A percentile compares a stretch with the other conserved stretches of the same genome.
These are phyloP conservation scores for Plasmodium billcollinsi DNA, from an alignment of 169 alveolate genomes.

Conservation along the genomic window DNA sequence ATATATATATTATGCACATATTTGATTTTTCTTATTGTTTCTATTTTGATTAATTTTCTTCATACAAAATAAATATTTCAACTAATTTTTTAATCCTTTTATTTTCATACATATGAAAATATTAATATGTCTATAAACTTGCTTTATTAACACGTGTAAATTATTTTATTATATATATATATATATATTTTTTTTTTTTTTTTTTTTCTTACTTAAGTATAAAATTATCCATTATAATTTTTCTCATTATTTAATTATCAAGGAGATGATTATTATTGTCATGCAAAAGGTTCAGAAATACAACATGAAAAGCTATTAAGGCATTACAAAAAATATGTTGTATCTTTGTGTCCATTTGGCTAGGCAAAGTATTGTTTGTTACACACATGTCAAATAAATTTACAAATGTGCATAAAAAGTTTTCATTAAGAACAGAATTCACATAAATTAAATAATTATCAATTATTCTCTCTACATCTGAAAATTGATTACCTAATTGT, in stretches of 20 bases:
- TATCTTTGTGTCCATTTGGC: conserved; percentile 64
- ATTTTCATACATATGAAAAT: no score
- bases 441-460: conserved; percentile 69
- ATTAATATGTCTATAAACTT: no score
- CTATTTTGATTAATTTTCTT: no score
- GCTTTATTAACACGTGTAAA: no score
- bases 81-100: no score
- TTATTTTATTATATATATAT: background rate
- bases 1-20: no score
- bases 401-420: conserved; percentile 52
- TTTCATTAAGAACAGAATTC: conserved; percentile 43
- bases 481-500: conserved; percentile 54
- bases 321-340: conserved; percentile 68
- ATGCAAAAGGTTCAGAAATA: conserved; percentile 34
- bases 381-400: conserved; percentile 62
- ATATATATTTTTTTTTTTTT: conserved; percentile 8
- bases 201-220: no score
- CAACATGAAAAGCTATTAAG: conserved; percentile 53
- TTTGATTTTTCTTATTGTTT: no score
- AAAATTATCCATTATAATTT: background rate
- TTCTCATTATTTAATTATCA: background rate
- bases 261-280: background rate
- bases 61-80: no score
- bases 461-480: conserved; percentile 38
- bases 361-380: conserved; percentile 63